Conservation (phyloP, 345 rosid species). For the Melaleuca alternifolia region DNA sequence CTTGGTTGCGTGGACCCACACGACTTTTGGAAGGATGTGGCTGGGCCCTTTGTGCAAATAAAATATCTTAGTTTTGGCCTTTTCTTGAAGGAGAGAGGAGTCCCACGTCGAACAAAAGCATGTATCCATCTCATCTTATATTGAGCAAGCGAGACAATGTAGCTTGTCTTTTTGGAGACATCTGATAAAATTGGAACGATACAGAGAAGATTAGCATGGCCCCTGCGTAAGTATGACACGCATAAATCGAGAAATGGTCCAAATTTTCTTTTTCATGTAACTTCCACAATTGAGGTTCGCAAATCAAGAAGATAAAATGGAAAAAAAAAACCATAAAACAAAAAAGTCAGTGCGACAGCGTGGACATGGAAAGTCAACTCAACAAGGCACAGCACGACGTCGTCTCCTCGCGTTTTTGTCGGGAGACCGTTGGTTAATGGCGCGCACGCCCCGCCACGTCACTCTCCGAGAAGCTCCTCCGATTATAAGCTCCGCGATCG, state of each 20-base stretch:
- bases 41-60: neutral
- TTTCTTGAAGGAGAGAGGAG: neutral
- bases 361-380: neutral
- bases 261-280: neutral
- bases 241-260: neutral
- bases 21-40: neutral
- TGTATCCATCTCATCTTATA: neutral
- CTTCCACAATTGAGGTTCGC: too few species aligned
- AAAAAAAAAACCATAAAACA: fast-evolving
- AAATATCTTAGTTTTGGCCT: neutral
- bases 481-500: neutral
- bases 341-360: neutral
- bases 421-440: neutral
- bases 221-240: neutral
- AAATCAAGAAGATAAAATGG: neutral
- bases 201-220: neutral
- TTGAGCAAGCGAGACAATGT: neutral
- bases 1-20: neutral
- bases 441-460: neutral
- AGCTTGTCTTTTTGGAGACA: neutral
- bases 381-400: neutral
- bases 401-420: neutral
- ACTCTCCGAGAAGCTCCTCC: neutral
- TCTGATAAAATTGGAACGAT: neutral
- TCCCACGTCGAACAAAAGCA: neutral